Evolutionary conservation across 2,329 filamentous ascomycete genomes (phyloP).

Genomic region (Camptophora hylomeconis): DNA sequence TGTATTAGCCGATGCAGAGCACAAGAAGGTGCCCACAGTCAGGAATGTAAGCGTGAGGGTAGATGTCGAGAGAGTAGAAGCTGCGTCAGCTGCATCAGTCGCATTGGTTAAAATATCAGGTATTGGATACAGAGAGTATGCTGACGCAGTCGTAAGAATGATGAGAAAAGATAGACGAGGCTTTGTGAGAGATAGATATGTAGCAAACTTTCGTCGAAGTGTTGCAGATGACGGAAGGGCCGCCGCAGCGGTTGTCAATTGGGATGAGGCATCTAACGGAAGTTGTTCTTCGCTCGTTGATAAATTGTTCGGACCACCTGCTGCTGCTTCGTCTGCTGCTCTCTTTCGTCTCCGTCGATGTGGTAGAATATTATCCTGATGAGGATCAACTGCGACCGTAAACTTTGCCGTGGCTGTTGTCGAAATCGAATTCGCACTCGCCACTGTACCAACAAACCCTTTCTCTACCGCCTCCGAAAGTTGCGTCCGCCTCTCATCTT

Average conservation of each 20-base stretch:
- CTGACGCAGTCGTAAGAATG: conserved; percentile 76
- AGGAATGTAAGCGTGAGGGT: conserved; percentile 87
- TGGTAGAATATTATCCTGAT: conserved; percentile 8
- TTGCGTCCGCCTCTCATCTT: no score
- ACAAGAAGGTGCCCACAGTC: conserved; percentile 75
- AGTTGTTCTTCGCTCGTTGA: conserved; percentile 24
- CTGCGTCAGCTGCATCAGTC: conserved; percentile 56
- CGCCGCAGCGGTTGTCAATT: conserved; percentile 44
- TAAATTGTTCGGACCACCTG: conserved; percentile 6
- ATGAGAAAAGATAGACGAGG: conserved; percentile 85
- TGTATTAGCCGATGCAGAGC: conserved; percentile 81
- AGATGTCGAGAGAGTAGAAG: conserved; percentile 63
- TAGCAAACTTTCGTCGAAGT: conserved; percentile 55
- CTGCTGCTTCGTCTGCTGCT: conserved; percentile 1
- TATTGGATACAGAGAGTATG: conserved; percentile 87
- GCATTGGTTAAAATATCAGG: conserved; percentile 67
- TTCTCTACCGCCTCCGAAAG: no score
- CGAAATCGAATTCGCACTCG: neutral
- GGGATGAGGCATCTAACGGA: conserved; percentile 48
- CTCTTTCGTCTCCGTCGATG: conserved; percentile 14
- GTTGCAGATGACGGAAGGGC: conserved; percentile 41
- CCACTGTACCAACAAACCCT: no score
- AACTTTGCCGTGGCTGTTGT: neutral
- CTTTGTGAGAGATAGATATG: conserved; percentile 86
- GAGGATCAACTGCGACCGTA: neutral